Evolutionary conservation across 2,329 filamentous ascomycete species (phyloP), one percentile per base, ranked within the genome.

Genomic region (Arthrobotrys conoides): DNA sequence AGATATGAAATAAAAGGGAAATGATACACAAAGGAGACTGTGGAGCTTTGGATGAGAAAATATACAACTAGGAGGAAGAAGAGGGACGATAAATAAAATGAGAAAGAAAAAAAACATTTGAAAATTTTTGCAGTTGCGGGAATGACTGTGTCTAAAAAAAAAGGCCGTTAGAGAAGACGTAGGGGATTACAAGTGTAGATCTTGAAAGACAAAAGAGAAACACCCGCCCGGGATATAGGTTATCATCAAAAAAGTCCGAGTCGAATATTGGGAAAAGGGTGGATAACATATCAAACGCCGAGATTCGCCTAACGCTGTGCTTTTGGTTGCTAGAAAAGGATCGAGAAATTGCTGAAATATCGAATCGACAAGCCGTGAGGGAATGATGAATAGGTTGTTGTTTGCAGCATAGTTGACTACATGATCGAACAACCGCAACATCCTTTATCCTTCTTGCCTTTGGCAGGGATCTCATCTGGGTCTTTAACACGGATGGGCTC

Each of bases 241-340:
- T 59, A 59, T 71, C 73, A 71, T 77, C 27, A 71, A 71, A 68
- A 65, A 77, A 68, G 51, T 61, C 57, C 57, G 57, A 61, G 57
- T 61, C 33, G 70, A 75, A 69, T 65, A 63, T 36, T 55, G 53
- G 41, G 38, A 71, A 51, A 44, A 41, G 27, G 57, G 63, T 64
- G 38, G 51, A 77, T 67, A 71, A 67, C 44, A 78, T 48, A 72
- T 78, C 61, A 78, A 78, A 78, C 75, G 75, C 75, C 75, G 44
- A 78, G 75, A 69, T 78, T 78, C 75, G 75, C 75, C 75, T 46
- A 69, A 68, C 75, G 75, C 75, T 78, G 75, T 78, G 75, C 75
- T 78, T 78, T 78, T 72, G 48, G 67, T 78, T 59, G 67, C 49
- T 70, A 51, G 67, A 77, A 66, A 72, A 59, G 69, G 68, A 72